Base-by-base conservation (phyloP, 2,329 filamentous ascomycete genomes). In the Phialophora macrospora region DNA sequence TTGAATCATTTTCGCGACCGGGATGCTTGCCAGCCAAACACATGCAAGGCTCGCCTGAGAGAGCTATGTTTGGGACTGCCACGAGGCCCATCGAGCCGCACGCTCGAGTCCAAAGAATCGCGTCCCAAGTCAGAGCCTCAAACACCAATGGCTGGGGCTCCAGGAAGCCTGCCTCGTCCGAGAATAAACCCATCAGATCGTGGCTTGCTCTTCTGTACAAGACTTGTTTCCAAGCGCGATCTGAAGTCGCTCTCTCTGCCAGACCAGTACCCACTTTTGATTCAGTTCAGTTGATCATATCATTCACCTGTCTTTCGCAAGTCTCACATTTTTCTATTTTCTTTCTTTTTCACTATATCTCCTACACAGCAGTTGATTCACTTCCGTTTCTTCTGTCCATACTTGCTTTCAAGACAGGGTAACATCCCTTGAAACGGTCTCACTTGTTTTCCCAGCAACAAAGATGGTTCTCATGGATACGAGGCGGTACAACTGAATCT, bases 51-150 rank as follows among this genome's bases (percentile, higher is more conserved):
- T 62, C 22, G 20, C 41, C 30, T 2, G 4, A 34, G 48, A 38
- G n/a, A 60, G 30, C 60, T 62, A 66, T 59, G 54, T 62, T 66
- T 62, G 55, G 63, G 24, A 59, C 32, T 32, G 6, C 41, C 44
- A 41, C 46, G 41, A 28, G n/a, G 44, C 20, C 48, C 48, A 26
- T 51, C 7, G 48, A 26, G 48, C 49, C 22, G 63, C 51, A 41
- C 41, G 22, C 20, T 59, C 48, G 34, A 56, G 34, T 30, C 46
- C 55, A 56, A 44, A 62, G 46, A 62, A 62, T 22, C 59, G 26
- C 48, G 63, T 48, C n/a, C 28, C 59, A n/a, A 20, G 22, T 48
- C 46, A 41, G 46, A 49, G 54, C 54, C 55, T 66, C 59, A 66
- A 62, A 66, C 63, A 62, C 34, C 46, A 49, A 32, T 49, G 20